Evolutionary conservation across 495 filamentous ascomycete species (phyloP).

Genomic region (Podospora pseudoanserina): DNA sequence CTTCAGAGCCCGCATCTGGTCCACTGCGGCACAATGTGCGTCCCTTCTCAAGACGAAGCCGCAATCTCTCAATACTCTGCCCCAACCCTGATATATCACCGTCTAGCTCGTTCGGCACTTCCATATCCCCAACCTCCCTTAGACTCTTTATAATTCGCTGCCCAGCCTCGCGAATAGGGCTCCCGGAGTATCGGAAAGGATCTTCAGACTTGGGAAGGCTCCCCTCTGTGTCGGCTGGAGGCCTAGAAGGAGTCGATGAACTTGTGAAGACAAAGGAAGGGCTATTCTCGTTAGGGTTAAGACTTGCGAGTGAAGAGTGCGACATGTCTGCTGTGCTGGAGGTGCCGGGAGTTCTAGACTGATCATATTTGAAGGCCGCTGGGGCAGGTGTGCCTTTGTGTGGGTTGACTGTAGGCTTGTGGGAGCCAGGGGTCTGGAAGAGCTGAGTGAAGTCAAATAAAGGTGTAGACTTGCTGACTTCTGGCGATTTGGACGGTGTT

Average conservation of each 20-base stretch:
- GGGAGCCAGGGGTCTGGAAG: neutral
- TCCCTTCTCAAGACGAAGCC: neutral
- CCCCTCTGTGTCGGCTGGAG: neutral
- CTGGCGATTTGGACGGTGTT: neutral
- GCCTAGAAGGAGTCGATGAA: neutral
- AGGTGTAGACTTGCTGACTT: neutral
- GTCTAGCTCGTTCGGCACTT: neutral
- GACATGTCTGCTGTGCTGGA: neutral
- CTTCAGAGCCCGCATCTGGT: neutral
- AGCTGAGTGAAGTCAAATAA: neutral
- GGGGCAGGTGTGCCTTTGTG: neutral
- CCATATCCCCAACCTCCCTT: neutral
- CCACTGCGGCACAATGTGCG: too few relatives aligned
- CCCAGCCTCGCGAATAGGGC: too few relatives aligned
- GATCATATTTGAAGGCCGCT: neutral
- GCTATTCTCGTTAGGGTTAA: neutral
- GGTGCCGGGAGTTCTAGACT: neutral
- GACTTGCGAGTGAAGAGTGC: neutral
- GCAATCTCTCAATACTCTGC: neutral
- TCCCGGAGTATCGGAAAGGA: too few relatives aligned
- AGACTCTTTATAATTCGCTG: too few relatives aligned
- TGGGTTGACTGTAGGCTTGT: neutral
- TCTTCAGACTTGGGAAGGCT: neutral
- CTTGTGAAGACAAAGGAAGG: neutral
- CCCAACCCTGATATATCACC: neutral